Base-by-base conservation (phyloP, 371 early-diverging fungal genomes). In the Nematocida displodere region DNA sequence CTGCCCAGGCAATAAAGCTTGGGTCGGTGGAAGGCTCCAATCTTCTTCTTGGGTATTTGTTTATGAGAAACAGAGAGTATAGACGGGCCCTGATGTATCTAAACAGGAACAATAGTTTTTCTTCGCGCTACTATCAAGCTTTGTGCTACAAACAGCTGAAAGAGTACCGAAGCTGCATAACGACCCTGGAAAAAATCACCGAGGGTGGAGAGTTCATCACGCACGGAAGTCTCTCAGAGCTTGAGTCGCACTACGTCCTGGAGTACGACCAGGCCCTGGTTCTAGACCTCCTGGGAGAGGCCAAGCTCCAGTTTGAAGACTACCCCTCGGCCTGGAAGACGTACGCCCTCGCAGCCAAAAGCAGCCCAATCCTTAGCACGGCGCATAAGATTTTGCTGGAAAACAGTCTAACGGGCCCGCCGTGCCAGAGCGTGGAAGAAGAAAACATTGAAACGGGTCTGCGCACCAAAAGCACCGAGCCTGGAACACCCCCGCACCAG, bases 121-220 rank as follows among this genome's bases (percentile, higher is more conserved):
- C 82, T 13, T 71, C 82, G 2, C 24, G 59, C 13, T 84, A 66
- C 77, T 84, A 84, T 62, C 54, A 68, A 44, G 80, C 77, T 24
- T 55, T 81, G 1, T 78, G 78, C 55, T 78, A 79, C 54, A 79
- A 67, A 22, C 36, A 80, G n/a, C 24, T 78, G 29, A 80, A 80
- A 36, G 77, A 81, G 28, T 80, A 80, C 56, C 56, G 50, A 26
- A 62, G 80, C 33, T 81, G 81, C 7, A 62, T 77, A 22, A 24
- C 42, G 7, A 11, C 49, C 3, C 59, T 82, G 8, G 61, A 29
- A 31, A 53, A 47, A 49, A 31, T 61, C 22, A 36, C 33, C 11
- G n/a, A 65, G 66, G 29, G n/a, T 63, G 26, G 20, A 71, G 36
- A 61, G 66, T 37, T 44, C 67, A 26, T 17, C 22, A n/a, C 33